These are phyloP conservation scores for Salmacisia buchloeana DNA, from an alignment of 1,284 basidiomycete genomes.

Conservation along the genomic window DNA sequence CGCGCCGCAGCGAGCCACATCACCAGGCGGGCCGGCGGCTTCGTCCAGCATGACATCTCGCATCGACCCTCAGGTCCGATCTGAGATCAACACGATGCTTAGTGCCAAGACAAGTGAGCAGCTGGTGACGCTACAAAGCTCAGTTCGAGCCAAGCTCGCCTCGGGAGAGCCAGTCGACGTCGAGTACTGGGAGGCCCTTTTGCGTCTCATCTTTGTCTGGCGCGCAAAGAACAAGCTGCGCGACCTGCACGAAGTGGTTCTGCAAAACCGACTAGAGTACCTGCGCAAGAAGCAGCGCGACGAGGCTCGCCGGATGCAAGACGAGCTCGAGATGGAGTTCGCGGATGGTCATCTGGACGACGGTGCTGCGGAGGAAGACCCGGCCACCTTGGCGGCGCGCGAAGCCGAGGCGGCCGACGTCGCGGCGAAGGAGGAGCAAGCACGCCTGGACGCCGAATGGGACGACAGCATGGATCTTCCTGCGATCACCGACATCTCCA, in stretches of 20 bases:
- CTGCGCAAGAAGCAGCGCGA: slow-evolving; percentile 89
- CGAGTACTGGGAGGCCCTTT: slow-evolving; percentile 92
- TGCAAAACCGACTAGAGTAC: slow-evolving; percentile 89
- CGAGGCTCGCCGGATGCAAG: slow-evolving; percentile 83
- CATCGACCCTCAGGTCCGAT: slow-evolving; percentile 35
- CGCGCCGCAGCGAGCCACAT: slow-evolving; percentile 63
- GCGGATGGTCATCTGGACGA: slow-evolving; percentile 25
- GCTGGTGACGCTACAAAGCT: slow-evolving; percentile 72
- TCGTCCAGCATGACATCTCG: slow-evolving; percentile 13
- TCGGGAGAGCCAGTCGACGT: slow-evolving; percentile 91
- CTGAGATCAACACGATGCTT: slow-evolving; percentile 43
- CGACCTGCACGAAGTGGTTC: slow-evolving; percentile 86
- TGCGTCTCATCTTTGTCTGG: slow-evolving; percentile 91
- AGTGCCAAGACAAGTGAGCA: slow-evolving; percentile 57
- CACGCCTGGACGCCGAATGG: slow-evolving; percentile 19
- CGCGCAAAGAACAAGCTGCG: slow-evolving; percentile 95
- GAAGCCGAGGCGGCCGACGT: slow-evolving; percentile 52
- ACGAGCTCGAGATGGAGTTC: slow-evolving; percentile 66
- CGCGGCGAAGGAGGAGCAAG: slow-evolving; percentile 57
- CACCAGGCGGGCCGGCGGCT: no score
- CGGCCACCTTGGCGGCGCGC: slow-evolving; percentile 73
- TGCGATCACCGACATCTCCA: slow-evolving; percentile 16
- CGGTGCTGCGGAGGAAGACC: slow-evolving; percentile 59
- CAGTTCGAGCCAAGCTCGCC: slow-evolving; percentile 77
- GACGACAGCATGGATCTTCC: slow-evolving; percentile 38